Evolutionary conservation across 2,329 filamentous ascomycete genomes (phyloP), one percentile per base, ranked within the genome.

Genomic region (Periconia digitata): DNA sequence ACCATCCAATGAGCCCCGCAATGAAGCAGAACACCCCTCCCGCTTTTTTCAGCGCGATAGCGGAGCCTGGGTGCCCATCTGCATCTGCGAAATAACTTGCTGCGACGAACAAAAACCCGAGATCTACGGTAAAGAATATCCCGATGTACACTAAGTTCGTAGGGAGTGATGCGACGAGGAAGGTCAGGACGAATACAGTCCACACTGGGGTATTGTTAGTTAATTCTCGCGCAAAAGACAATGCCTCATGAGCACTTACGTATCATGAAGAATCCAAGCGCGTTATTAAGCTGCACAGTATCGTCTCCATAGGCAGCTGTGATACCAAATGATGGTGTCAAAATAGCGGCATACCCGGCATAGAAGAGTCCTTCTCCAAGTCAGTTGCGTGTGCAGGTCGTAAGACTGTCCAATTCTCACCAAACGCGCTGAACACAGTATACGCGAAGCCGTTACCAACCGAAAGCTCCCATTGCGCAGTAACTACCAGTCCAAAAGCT

Each of bases 391-490:
- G 3, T 18, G 17, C 12, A 8, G 8, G 3, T 5, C 15, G 1
- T 18, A 15, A 36, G 4, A n/a, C 8, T 8, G 50, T n/a, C n/a
- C n/a, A n/a, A n/a, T n/a, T n/a, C 63, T 40, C 51, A 74, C 79
- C 78, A 50, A 83, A 83, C 6, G 79, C 79, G 49, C 75, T 77
- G 29, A 81, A 73, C 0, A 80, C 76, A 0, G 78, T 82, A 47
- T 83, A 82, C 0, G 72, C 72, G 46, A 80, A 80, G 0, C 74
- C 76, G 44, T 82, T 81, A 0, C 79, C 79, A 10, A 74, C 65
- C 0, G 76, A 73, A 0, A 82, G 60, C 56, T 82, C 79, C 79
- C 79, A 83, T 54, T 82, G 79, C 5, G 80, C 80, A 0, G 78
- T 77, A 1, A 83, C 67, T 0, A 83, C 68, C 51, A 83, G 72